Percentiles rank a stretch among this genome's conserved stretches.
phyloP scores from a whole-genome alignment of 805 yeast species.

The Komagataella mondaviorum region DNA sequence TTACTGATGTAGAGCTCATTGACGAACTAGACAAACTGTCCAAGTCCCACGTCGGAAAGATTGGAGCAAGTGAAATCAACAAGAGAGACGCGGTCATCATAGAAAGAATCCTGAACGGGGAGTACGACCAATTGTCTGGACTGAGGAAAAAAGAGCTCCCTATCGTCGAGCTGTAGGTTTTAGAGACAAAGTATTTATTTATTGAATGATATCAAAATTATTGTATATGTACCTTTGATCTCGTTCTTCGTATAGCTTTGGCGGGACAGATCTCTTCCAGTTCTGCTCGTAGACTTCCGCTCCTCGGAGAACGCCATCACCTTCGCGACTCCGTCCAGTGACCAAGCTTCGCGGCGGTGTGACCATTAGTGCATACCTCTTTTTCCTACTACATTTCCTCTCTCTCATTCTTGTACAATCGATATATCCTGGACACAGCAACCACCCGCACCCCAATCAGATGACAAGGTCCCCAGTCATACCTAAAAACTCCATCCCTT shows the following conservation, averaged over 20 bases:
- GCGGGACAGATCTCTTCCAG: neutral
- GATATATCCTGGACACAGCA: neutral
- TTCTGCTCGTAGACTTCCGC: neutral
- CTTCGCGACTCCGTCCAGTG: neutral
- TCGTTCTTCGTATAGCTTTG: neutral
- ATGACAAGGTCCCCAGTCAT: neutral
- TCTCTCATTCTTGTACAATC: neutral
- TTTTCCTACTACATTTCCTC: neutral
- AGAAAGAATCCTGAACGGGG: conserved; percentile 73
- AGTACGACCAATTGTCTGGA: conserved; percentile 59
- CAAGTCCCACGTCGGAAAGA: conserved; percentile 11
- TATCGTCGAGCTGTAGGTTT: neutral
- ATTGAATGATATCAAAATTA: neutral
- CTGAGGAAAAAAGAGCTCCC: conserved; percentile 29
- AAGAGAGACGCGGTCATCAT: conserved; percentile 67
- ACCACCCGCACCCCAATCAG: neutral
- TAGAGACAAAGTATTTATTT: neutral
- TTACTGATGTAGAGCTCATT: conserved; percentile 40
- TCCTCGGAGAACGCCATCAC: neutral
- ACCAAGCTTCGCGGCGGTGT: neutral
- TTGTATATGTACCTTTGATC: neutral
- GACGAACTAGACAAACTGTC: conserved; percentile 22
- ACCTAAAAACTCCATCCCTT: conserved; percentile 14
- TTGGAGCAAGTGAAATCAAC: conserved; percentile 27
- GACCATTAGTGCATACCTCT: neutral